Evolutionary conservation across 805 yeast species (phyloP), one percentile per base, ranked within the genome.

Genomic region (Limtongozyma cylindracea): DNA sequence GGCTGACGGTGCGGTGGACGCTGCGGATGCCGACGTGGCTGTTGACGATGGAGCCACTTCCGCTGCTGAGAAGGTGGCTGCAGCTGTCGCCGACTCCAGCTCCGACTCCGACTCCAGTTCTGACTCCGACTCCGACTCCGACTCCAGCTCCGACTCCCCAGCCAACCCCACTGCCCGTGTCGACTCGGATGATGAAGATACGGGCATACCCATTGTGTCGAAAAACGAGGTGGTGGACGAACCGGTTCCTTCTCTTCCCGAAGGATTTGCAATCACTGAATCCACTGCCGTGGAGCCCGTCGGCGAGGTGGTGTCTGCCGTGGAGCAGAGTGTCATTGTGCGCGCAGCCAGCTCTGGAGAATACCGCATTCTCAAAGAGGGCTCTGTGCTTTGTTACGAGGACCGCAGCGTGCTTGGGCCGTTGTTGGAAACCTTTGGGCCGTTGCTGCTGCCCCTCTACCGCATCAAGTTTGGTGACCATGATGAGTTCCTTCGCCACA

Each of bases 361-460:
- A 35, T 72, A 67, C 37, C 50, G 82, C 19, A 72, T 80, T 3
- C 49, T 84, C 17, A 73, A 68, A 30, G 95, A 78, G 24, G 71
- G 69, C 10, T 69, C 92, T 0, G 50, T 84, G 0, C 53, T 84
- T 3, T 77, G 93, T 35, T 57, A 80, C 20, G 69, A 64, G 29
- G 78, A 76, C 37, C 53, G 70, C 20, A 53, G 60, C 2, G 44
- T 70, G 1, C 33, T 88, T 10, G 96, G 96, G 0, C 67, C 71
- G 1, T 46, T 84, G 7, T 72, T 65, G 35, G 98, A 88, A 40
- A 76, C 78, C 0, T 78, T 88, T 48, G 98, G 98, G 1, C 70
- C 77, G 8, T 55, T 88, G 5, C 72, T 74, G 29, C 43, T 61
- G 11, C 98, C 99, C 0, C 50, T 69, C 20, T 82, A 78, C 39